Evolutionary conservation across 2,329 filamentous ascomycete species (phyloP).

Genomic region (Coniella vitis): DNA sequence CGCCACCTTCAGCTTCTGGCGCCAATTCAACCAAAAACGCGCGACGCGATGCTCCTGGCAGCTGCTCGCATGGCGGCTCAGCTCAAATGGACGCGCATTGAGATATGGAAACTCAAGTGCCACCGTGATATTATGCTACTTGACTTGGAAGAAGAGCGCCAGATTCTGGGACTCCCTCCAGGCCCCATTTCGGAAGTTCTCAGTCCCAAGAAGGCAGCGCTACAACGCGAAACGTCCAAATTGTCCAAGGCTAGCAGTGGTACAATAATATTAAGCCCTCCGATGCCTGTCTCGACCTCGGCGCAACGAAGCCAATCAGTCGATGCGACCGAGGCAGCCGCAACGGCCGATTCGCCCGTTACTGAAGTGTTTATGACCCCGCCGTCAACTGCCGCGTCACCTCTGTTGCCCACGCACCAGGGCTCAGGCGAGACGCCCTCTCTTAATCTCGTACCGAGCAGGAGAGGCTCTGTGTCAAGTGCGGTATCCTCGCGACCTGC

Average conservation of each 20-base stretch:
- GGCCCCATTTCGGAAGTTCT: conserved; percentile 18
- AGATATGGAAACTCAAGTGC: conserved; percentile 87
- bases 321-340: conserved; percentile 21
- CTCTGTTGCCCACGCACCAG: conserved; percentile 33
- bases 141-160: conserved; percentile 75
- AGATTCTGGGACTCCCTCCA: conserved; percentile 30
- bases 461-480: conserved; percentile 39
- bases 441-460: conserved; percentile 28
- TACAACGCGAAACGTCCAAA: conserved; percentile 27
- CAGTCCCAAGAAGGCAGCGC: conserved; percentile 14
- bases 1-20: conserved; percentile 83
- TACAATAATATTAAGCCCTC: conserved; percentile 27
- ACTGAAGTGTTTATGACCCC: conserved; percentile 45
- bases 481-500: conserved; percentile 30
- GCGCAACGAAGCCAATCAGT: conserved; percentile 28
- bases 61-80: conserved; percentile 81
- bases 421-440: conserved; percentile 37
- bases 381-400: conserved; percentile 32
- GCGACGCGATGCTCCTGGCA: conserved; percentile 78
- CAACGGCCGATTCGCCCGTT: conserved; percentile 30
- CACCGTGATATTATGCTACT: conserved; percentile 81
- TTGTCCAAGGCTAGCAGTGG: conserved; percentile 28
- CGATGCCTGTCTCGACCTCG: conserved; percentile 26
- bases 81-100: conserved; percentile 87
- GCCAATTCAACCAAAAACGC: conserved; percentile 82